phyloP scores from a whole-genome alignment of 1,139 yeast genomes.

The Yamadazyma songkhlaensis region DNA sequence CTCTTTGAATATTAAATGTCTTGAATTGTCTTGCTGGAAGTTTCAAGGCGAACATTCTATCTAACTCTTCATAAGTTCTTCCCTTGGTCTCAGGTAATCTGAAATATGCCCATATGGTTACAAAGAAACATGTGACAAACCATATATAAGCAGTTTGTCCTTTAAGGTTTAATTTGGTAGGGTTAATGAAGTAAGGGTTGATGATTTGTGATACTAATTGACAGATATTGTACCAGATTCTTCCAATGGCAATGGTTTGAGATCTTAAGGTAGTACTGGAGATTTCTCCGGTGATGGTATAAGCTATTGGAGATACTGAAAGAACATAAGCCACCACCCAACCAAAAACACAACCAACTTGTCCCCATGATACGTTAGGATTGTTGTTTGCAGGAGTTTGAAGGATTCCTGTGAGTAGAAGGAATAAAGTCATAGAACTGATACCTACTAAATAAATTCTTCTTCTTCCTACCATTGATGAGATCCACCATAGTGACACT shows the following conservation, averaged over 20 bases:
- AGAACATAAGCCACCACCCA: constrained; percentile 49
- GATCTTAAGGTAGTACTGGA: constrained; percentile 54
- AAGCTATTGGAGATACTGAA: constrained; percentile 57
- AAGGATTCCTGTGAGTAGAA: constrained; percentile 14
- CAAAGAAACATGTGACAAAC: constrained; percentile 44
- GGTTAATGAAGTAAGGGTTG: constrained; percentile 57
- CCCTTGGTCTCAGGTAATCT: constrained; percentile 57
- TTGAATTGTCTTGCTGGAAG: constrained; percentile 41
- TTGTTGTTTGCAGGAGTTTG: constrained; percentile 10
- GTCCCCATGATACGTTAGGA: constrained; percentile 16
- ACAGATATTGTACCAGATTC: constrained; percentile 43
- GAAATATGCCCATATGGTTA: constrained; percentile 45
- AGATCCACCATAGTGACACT: constrained; percentile 18
- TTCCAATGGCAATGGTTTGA: constrained; percentile 54
- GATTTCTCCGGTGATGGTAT: constrained; percentile 53
- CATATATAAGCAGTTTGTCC: constrained; percentile 58
- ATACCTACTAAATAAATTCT: constrained; percentile 18
- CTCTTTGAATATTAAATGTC: no score
- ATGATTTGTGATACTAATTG: constrained; percentile 42
- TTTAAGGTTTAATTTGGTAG: constrained; percentile 52
- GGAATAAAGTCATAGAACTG: constrained; percentile 23
- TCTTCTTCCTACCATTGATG: constrained; percentile 18
- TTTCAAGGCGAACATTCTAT: constrained; percentile 31
- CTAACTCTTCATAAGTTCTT: constrained; percentile 59
- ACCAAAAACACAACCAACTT: constrained; percentile 17